Percentiles rank a stretch among this genome's conserved stretches.
Evolutionary conservation across 2,329 filamentous ascomycete species (phyloP).

Genomic region (Fusarium citri): DNA sequence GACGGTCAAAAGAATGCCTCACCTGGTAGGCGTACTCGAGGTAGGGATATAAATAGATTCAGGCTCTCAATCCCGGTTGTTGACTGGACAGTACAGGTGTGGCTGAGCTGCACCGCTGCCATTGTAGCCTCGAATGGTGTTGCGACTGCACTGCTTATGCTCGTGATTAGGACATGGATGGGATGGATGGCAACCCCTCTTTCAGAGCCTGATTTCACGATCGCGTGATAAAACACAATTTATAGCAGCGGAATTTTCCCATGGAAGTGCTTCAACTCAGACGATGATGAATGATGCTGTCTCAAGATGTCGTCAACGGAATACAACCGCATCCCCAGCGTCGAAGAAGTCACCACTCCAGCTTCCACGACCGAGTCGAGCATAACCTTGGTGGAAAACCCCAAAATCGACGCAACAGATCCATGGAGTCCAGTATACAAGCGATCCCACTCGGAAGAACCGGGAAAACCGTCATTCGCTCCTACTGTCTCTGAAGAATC

Average conservation of each 20-base stretch:
- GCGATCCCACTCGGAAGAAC: too few relatives aligned
- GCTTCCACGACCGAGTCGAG: rapidly evolving
- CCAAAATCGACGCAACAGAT: too few relatives aligned
- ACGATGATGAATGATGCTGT: too few relatives aligned
- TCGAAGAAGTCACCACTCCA: rapidly evolving
- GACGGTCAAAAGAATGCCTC: not conserved
- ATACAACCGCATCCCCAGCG: too few relatives aligned
- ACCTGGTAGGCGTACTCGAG: not conserved
- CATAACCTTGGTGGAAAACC: too few relatives aligned
- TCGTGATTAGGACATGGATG: not conserved
- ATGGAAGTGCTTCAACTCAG: too few relatives aligned
- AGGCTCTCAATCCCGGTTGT: rapidly evolving
- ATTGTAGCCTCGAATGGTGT: not conserved
- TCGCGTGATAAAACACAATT: not conserved
- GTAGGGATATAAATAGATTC: not conserved
- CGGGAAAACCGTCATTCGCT: too few relatives aligned
- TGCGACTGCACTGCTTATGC: not conserved
- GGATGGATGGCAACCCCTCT: not conserved
- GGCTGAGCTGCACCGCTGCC: not conserved
- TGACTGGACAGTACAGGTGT: not conserved
- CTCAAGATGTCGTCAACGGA: too few relatives aligned
- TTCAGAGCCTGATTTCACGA: not conserved
- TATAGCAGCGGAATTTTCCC: too few relatives aligned
- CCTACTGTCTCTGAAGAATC: too few relatives aligned
- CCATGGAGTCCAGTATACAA: too few relatives aligned